Conservation (phyloP, 352 stramenopile species). For the Phytophthora aleatoria region DNA sequence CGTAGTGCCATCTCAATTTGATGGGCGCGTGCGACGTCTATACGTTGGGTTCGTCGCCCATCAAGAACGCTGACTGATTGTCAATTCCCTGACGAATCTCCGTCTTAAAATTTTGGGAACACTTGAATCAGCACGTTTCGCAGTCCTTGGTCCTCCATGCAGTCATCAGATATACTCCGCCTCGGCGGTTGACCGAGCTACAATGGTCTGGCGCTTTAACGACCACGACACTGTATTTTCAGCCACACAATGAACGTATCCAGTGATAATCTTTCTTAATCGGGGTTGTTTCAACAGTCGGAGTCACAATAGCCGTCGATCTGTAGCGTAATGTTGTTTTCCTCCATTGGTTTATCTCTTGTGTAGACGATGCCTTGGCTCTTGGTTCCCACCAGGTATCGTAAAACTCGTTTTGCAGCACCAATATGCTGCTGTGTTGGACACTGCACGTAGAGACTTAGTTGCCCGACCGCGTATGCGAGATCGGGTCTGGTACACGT, state of each 20-base stretch:
- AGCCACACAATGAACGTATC: neutral
- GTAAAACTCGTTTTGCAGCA: neutral
- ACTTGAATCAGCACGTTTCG: constrained; percentile 1
- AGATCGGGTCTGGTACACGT: no score
- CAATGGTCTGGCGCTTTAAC: neutral
- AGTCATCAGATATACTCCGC: neutral
- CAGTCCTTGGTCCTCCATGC: neutral
- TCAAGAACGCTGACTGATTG: neutral
- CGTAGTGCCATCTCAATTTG: neutral
- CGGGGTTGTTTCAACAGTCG: no score
- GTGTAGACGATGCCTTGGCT: no score
- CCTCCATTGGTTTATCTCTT: no score
- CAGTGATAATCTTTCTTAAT: no score
- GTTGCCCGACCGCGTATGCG: no score
- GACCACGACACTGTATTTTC: neutral
- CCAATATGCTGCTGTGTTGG: no score
- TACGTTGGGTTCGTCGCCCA: neutral
- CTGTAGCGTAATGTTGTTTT: no score
- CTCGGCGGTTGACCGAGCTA: neutral
- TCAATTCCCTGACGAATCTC: neutral
- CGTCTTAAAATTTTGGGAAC: neutral
- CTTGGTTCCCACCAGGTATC: no score
- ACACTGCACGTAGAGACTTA: no score
- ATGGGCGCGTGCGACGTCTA: neutral
- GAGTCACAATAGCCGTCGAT: no score